Evolutionary conservation across 352 stramenopile species (phyloP).

Genomic region (Lagenidium giganteum): DNA sequence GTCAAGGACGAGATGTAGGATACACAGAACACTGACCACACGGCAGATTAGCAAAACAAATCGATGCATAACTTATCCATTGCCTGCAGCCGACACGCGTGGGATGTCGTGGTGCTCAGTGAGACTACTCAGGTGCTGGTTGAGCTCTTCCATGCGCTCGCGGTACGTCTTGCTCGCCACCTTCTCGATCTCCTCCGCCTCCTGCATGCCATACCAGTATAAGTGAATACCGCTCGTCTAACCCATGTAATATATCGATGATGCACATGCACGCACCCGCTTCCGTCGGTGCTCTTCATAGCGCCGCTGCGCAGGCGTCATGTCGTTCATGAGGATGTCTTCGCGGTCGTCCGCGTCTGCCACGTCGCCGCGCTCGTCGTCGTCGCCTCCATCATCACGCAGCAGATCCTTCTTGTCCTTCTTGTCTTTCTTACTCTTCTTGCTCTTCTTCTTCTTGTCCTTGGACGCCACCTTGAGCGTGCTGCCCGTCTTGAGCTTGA

Average conservation of each 20-base stretch:
- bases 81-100: conserved; percentile 26
- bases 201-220: conserved; percentile 22
- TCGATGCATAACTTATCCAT: conserved; percentile 6
- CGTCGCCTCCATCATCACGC: background rate
- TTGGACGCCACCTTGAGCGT: conserved; percentile 58
- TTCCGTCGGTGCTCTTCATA: conserved; percentile 80
- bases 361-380: conserved; percentile 11
- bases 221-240: background rate
- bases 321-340: conserved; percentile 31
- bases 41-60: background rate
- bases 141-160: conserved; percentile 95
- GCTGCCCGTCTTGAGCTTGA: conserved; percentile 67
- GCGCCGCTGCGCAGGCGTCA: conserved; percentile 73
- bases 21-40: no score
- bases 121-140: conserved; percentile 92
- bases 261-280: conserved; percentile 36
- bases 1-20: no score
- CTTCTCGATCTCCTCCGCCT: conserved; percentile 85
- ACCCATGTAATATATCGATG: background rate
- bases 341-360: conserved; percentile 14
- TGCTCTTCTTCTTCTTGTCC: conserved; percentile 54
- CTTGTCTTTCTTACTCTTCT: conserved; percentile 36
- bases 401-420: conserved; percentile 11
- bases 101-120: conserved; percentile 99
- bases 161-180: conserved; percentile 85